Evolutionary conservation across 306 rosid genomes (phyloP).

Genomic region (Cucumis cinereus): DNA sequence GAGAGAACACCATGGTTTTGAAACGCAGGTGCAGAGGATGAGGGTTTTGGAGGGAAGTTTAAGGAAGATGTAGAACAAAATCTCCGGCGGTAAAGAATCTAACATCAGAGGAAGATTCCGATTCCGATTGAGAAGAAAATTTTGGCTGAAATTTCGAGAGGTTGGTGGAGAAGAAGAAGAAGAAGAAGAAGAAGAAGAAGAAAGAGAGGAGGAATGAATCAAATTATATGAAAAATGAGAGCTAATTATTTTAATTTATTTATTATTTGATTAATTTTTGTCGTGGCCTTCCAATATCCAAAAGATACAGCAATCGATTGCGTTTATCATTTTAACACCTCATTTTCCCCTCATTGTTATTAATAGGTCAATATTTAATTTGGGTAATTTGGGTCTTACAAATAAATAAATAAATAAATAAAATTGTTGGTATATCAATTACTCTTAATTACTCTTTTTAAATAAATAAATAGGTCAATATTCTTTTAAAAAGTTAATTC

Average conservation of each 20-base stretch:
- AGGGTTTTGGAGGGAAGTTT: conserved; percentile 5
- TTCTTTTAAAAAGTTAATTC: too few species aligned
- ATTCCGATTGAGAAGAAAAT: not conserved
- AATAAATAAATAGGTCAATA: too few species aligned
- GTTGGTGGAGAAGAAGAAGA: not conserved
- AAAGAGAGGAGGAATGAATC: not conserved
- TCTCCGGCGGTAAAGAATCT: not conserved
- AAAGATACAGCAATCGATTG: not conserved
- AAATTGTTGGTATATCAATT: too few species aligned
- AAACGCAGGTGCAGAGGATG: not conserved
- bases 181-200: not conserved
- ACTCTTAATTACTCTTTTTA: too few species aligned
- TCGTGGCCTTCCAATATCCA: not conserved
- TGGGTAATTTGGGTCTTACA: too few species aligned
- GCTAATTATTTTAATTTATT: too few species aligned
- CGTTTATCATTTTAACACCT: not conserved
- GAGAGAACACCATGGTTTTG: not conserved
- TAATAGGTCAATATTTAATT: not conserved
- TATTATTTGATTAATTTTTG: not conserved
- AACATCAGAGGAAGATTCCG: not conserved
- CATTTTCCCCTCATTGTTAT: not conserved
- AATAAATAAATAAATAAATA: too few species aligned
- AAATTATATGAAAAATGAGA: not conserved
- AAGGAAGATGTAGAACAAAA: not conserved
- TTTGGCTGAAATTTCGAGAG: not conserved